Evolutionary conservation across 306 rosid genomes (phyloP), one percentile per base, ranked within the genome.

Genomic region (Chamaecrista fasciculata): DNA sequence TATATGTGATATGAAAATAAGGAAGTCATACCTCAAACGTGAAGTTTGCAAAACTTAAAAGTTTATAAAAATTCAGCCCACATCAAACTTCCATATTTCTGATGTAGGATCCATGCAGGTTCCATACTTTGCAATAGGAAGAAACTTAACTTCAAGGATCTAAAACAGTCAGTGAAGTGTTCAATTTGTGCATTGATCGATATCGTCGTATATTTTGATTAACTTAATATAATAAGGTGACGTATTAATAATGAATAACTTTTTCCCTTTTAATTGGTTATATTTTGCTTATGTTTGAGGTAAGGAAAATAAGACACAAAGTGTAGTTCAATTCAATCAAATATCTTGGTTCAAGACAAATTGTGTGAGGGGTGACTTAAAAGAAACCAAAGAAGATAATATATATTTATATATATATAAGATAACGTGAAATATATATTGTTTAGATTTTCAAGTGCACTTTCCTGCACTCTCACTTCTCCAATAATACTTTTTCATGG

Each of bases 401-500:
- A 33, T 33, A 33, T 33, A 33, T 29, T 2, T 29, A 29, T 29
- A 29, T 29, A 29, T 29, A 29, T 29, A 29, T 2, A 2, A 33
- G 48, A 70, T 66, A 61, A 66, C 43, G 59, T 66, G 75, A 34
- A 61, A 7, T 49, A 53, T 8, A 6, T 56, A 28, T 56, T 31
- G 2, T 52, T 23, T 28, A 65, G 11, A 24, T 60, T 72, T 66
- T 67, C 57, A 40, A 20, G 29, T 43, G 57, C 63, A 71, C 50
- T 76, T 66, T 67, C 62, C 55, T 65, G 53, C 69, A 71, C 16
- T 78, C 46, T 48, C 63, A 62, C 75, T 57, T 20, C 63, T 65
- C 23, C 52, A 55, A 16, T 15, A 28, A 26, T n/a, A n/a, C n/a
- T n/a, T 52, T 48, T 57, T 37, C 8, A 26, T 49, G 58, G 56